Evolutionary conservation across 2,329 filamentous ascomycete genomes (phyloP), one percentile per base, ranked within the genome.

Genomic region (Exophiala alcalophila): DNA sequence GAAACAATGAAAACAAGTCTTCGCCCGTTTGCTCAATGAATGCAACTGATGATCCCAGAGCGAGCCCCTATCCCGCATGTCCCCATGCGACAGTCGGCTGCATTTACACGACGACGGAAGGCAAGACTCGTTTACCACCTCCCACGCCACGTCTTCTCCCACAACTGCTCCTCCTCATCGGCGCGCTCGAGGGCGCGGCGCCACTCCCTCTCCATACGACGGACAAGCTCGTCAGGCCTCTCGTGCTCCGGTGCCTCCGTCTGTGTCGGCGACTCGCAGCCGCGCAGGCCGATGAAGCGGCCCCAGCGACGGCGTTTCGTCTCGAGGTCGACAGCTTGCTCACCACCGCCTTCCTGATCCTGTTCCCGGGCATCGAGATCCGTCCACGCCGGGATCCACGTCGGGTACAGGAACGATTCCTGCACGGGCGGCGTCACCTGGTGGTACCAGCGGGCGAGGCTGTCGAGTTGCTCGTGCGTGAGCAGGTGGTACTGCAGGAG

Each of bases 281-380:
- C 66, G 24, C 53, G 38, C 14, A 71, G 45, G 9, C 68, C 68
- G 44, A 70, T 67, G 47, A 71, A 71, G 5, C 59, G 50, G 1
- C 68, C 68, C 29, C 68, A 66, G n/a, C 67, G 51, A 2, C 63
- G 46, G 5, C 67, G 47, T 53, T 70, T 70, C 0, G 58, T 65
- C 9, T 63, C 55, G 3, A 70, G 40, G 40, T 61, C 58, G 2
- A 64, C 51, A 2, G 41, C 27, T 3, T 16, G 4, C 29, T 32
- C 14, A 5, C 6, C 20, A 15, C 11, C 21, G 20, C n/a, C n/a
- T n/a, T n/a, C n/a, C n/a, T n/a, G n/a, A 15, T 15, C 15, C 23
- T 26, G 4, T 29, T 12, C 11, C 25, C 18, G 10, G 34, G 29
- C 26, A 15, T n/a, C n/a, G 1, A 51, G 18, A 25, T 28, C 15